Conservation (phyloP, 1,139 yeast genomes). For the Taphrina confusa region DNA sequence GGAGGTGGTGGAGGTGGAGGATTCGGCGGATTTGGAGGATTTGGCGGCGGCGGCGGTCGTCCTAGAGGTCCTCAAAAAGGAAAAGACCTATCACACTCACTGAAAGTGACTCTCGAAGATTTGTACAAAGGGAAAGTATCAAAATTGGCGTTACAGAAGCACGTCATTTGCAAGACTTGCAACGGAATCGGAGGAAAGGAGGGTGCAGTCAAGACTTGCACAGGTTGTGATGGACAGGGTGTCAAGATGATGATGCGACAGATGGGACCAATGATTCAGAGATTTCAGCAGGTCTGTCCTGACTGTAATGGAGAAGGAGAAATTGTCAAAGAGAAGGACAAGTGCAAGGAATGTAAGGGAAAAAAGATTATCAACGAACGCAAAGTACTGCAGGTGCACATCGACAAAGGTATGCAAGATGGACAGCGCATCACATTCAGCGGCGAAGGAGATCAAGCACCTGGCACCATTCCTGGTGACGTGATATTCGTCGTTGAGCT, state of each 20-base stretch:
- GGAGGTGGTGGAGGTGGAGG: slow-evolving; percentile 57
- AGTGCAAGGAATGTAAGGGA: slow-evolving; percentile 86
- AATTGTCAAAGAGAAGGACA: slow-evolving; percentile 80
- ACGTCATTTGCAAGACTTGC: slow-evolving; percentile 82
- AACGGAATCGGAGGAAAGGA: slow-evolving; percentile 96
- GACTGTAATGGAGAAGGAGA: slow-evolving; percentile 92
- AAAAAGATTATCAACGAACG: slow-evolving; percentile 84
- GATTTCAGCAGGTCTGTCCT: slow-evolving; percentile 87
- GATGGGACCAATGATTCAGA: slow-evolving; percentile 99
- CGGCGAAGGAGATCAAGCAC: slow-evolving; percentile 98
- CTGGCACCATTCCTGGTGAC: slow-evolving; percentile 93
- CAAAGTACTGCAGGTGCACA: slow-evolving; percentile 89
- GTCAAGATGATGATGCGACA: slow-evolving; percentile 90
- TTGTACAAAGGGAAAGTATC: slow-evolving; percentile 92
- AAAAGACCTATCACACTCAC: slow-evolving; percentile 86
- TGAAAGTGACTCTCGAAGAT: slow-evolving; percentile 85
- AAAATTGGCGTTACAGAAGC: slow-evolving; percentile 89
- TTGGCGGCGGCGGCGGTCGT: slow-evolving; percentile 58
- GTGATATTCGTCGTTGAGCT: slow-evolving; percentile 89
- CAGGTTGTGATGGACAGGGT: slow-evolving; percentile 87
- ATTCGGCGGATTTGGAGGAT: slow-evolving; percentile 47
- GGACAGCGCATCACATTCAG: slow-evolving; percentile 88
- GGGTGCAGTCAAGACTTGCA: slow-evolving; percentile 84
- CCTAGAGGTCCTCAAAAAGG: slow-evolving; percentile 79
- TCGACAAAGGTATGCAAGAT: slow-evolving; percentile 96